Evolutionary conservation across 2,329 filamentous ascomycete genomes (phyloP).

Genomic region (Blastomyces parvus): DNA sequence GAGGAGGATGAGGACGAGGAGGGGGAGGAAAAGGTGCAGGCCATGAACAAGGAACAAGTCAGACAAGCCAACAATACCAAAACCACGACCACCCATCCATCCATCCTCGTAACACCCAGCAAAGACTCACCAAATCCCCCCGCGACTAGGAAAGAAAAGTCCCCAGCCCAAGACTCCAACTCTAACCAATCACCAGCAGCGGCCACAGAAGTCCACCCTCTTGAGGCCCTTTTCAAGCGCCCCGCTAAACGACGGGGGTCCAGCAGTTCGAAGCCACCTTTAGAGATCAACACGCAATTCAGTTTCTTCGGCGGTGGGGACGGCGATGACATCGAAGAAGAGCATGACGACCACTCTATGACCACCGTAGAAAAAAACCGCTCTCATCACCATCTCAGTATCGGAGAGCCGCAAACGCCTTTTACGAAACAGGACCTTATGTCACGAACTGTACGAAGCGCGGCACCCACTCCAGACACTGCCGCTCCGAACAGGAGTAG

Average conservation of each 20-base stretch:
- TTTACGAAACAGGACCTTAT: constrained; percentile 71
- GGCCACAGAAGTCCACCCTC: constrained; percentile 59
- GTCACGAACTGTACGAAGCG: constrained; percentile 59
- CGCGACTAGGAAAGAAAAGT: constrained; percentile 44
- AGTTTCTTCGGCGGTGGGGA: constrained; percentile 61
- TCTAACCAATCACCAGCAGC: constrained; percentile 27
- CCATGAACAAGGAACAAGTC: not conserved
- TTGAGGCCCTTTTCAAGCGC: constrained; percentile 87
- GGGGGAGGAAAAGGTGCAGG: constrained; percentile 15
- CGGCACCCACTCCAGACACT: constrained; percentile 90
- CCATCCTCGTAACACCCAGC: constrained; percentile 35
- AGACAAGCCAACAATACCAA: constrained; percentile 6
- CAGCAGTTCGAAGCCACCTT: constrained; percentile 24
- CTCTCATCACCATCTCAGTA: constrained; percentile 2
- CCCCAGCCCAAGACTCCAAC: not conserved
- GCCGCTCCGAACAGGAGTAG: constrained; percentile 52
- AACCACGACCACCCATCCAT: not conserved
- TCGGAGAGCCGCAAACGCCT: constrained; percentile 60
- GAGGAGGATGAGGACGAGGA: constrained; percentile 19
- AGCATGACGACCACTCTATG: constrained; percentile 25
- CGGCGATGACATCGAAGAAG: constrained; percentile 42
- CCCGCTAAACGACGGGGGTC: constrained; percentile 35
- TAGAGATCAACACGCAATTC: constrained; percentile 52
- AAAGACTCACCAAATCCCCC: constrained; percentile 4
- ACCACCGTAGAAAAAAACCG: constrained; percentile 7